These are phyloP conservation scores for Pyrenula massariospora DNA, from an alignment of 495 filamentous ascomycete genomes.

Conservation along the genomic window DNA sequence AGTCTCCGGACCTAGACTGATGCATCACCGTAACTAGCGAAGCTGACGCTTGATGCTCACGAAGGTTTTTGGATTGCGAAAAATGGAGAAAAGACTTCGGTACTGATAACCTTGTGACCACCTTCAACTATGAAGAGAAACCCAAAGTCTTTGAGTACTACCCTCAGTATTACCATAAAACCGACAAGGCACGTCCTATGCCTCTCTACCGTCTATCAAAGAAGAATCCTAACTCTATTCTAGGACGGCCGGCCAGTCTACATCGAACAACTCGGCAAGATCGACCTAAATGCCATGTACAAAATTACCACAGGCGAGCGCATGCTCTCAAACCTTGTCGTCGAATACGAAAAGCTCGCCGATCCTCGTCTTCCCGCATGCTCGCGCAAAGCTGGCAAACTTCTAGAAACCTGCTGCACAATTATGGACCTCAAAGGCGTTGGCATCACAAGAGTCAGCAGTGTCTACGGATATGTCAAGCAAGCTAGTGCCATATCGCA, in stretches of 20 bases:
- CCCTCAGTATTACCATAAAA: conserved; percentile 99
- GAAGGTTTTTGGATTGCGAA: conserved; percentile 83
- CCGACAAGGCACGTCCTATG: conserved; percentile 63
- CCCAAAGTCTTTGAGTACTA: conserved; percentile 81
- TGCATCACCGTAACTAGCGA: neutral
- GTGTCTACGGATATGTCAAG: conserved; percentile 77
- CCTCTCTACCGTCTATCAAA: neutral
- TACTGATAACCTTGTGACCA: conserved; percentile 71
- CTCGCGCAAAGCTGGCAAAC: conserved; percentile 77
- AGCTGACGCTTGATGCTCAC: neutral
- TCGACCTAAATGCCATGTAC: conserved; percentile 81
- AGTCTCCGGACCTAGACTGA: conserved; percentile 12
- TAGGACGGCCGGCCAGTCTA: conserved; percentile 95
- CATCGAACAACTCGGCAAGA: conserved; percentile 90
- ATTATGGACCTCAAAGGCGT: conserved; percentile 97
- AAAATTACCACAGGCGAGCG: conserved; percentile 85
- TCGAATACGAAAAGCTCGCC: conserved; percentile 90
- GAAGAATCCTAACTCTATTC: neutral
- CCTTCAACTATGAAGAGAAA: conserved; percentile 86
- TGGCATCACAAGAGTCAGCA: conserved; percentile 62
- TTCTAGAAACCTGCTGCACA: conserved; percentile 94
- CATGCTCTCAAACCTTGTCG: conserved; percentile 91
- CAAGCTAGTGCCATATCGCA: conserved; percentile 76
- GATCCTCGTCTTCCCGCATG: conserved; percentile 92
- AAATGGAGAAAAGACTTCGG: conserved; percentile 81